phyloP scores from a whole-genome alignment of 495 filamentous ascomycete genomes.

The Trichoderma orchidacearum region DNA sequence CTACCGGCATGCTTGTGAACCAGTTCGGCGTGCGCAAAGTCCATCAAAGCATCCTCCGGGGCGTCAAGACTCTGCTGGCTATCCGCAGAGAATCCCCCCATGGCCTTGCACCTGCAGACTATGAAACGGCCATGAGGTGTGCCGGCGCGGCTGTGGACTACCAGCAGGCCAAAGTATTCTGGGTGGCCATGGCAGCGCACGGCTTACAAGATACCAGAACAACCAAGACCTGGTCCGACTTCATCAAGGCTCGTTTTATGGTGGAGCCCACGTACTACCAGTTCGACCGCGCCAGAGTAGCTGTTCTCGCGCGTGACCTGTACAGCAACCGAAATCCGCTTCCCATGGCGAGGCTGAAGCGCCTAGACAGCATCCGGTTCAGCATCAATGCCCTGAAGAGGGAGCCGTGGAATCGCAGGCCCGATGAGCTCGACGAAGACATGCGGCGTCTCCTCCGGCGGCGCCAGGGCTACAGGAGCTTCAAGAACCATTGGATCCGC shows the following conservation, averaged over 20 bases:
- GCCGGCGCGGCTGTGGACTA: conserved; percentile 20
- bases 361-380: conserved; percentile 12
- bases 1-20: conserved; percentile 14
- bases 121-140: conserved; percentile 15
- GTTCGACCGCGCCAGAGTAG: conserved; percentile 13
- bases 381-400: neutral
- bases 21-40: conserved; percentile 16
- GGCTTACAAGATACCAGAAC: neutral
- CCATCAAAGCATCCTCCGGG: conserved; percentile 10
- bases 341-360: neutral
- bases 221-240: conserved; percentile 12
- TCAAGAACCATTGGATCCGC: neutral
- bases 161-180: conserved; percentile 1
- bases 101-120: conserved; percentile 11
- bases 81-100: conserved; percentile 8
- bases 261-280: conserved; percentile 19
- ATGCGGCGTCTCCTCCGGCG: neutral
- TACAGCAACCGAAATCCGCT: conserved; percentile 1
- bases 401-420: conserved; percentile 1
- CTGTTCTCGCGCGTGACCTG: conserved; percentile 16
- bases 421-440: conserved; percentile 1
- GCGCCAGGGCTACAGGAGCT: neutral
- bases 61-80: conserved; percentile 8
- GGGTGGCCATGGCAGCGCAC: neutral
- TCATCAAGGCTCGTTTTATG: conserved; percentile 20